These are phyloP conservation scores for Eucalyptus viminalis DNA, from an alignment of 345 rosid genomes.

Conservation along the genomic window DNA sequence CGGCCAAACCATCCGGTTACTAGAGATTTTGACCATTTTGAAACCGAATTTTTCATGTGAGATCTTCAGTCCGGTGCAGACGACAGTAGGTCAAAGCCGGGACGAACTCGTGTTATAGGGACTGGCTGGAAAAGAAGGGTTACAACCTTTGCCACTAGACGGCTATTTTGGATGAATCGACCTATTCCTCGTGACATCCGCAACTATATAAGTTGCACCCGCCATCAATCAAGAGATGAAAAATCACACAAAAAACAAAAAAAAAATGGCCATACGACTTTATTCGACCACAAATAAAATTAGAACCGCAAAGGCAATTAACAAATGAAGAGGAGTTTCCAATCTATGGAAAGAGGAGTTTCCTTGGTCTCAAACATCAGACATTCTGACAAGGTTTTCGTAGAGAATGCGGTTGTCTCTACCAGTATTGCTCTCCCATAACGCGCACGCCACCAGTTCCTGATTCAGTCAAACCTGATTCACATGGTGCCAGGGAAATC, in stretches of 20 bases:
- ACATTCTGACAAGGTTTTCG: conserved; percentile 55
- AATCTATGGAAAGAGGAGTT: not conserved
- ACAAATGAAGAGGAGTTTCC: not conserved
- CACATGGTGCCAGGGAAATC: not conserved
- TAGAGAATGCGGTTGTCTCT: conserved; percentile 90
- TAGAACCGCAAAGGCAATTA: not conserved
- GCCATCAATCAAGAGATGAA: not conserved
- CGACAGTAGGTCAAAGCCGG: not conserved
- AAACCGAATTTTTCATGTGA: not conserved
- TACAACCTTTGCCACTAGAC: not conserved
- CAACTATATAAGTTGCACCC: not conserved
- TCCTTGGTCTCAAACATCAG: conserved; percentile 3
- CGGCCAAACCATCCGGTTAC: not conserved
- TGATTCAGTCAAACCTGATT: not conserved
- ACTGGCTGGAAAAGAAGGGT: not conserved
- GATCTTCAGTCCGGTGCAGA: not conserved
- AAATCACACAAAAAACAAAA: not conserved
- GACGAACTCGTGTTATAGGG: not conserved
- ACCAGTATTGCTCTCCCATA: conserved; percentile 90
- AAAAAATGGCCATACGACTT: not conserved
- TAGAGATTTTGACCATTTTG: not conserved
- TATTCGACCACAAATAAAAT: not conserved
- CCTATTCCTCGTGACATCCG: not conserved
- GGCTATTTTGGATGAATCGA: not conserved
- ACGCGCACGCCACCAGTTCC: conserved; percentile 92